A percentile compares a stretch with the other conserved stretches of the same genome.
Conservation (phyloP, 257 asterid genomes). For the Gentiana straminea region DNA sequence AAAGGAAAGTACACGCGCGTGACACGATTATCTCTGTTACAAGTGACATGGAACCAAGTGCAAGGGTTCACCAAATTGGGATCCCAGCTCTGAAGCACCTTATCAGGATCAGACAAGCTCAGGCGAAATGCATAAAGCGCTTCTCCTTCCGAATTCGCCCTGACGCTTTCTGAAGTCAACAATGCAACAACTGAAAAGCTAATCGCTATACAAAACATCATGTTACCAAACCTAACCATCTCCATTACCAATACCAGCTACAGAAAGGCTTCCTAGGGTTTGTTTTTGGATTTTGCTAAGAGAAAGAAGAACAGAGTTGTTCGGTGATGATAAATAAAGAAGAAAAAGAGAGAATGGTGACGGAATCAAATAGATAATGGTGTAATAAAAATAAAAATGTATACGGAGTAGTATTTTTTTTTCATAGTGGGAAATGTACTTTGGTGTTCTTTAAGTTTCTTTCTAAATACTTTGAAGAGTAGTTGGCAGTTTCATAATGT, state of each 20-base stretch:
- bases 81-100: conserved; percentile 84
- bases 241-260: background rate
- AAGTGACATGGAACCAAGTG: too few species aligned
- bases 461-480: too few species aligned
- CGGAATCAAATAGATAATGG: too few species aligned
- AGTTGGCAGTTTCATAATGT: too few species aligned
- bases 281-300: background rate
- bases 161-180: conserved; percentile 3
- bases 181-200: conserved; percentile 10
- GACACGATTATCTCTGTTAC: conserved; percentile 19
- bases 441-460: too few species aligned
- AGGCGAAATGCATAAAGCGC: conserved; percentile 66
- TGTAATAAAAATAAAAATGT: too few species aligned
- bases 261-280: conserved; percentile 5
- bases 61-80: conserved; percentile 54
- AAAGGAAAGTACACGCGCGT: conserved; percentile 26
- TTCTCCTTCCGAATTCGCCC: conserved; percentile 61
- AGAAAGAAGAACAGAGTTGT: background rate
- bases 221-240: conserved; percentile 1
- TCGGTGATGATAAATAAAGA: too few species aligned
- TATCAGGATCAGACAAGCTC: conserved; percentile 66
- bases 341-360: too few species aligned
- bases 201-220: conserved; percentile 3
- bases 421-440: too few species aligned
- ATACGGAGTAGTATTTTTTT: too few species aligned